A percentile compares a stretch with the other conserved stretches of the same genome.
Evolutionary conservation across 169 alveolate species (phyloP).

Genomic region (Toxoplasma gondii): DNA sequence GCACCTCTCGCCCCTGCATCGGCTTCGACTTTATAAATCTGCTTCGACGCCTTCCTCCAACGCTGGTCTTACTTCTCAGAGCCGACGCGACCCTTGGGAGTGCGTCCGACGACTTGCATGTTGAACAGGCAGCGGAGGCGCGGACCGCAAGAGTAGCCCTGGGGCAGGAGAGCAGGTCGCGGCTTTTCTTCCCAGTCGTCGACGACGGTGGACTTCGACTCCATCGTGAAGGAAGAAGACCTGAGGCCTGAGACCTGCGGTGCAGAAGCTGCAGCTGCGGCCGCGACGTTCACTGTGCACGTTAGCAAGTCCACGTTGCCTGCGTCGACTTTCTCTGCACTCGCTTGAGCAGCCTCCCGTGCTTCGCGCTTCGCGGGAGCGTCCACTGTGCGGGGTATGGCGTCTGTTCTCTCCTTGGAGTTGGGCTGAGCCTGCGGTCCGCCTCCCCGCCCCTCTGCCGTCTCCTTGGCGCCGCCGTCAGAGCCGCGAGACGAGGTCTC

Average conservation of each 20-base stretch:
- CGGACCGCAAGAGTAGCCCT: conserved; percentile 18
- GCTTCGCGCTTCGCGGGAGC: neutral
- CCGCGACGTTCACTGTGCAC: neutral
- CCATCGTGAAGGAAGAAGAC: neutral
- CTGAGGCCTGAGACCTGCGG: neutral
- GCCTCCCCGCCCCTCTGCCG: neutral
- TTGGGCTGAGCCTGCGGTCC: neutral
- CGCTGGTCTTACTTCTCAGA: neutral
- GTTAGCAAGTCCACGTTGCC: neutral
- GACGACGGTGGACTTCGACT: neutral
- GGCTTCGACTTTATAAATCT: neutral
- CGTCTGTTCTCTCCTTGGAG: neutral
- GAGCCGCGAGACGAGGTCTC: neutral
- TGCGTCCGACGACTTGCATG: neutral
- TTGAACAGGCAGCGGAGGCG: conserved; percentile 13
- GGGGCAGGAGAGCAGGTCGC: neutral
- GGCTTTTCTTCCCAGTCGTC: neutral
- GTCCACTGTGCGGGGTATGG: neutral
- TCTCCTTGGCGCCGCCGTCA: neutral
- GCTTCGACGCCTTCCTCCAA: neutral
- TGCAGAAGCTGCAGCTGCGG: neutral
- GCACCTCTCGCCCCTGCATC: neutral
- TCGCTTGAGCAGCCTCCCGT: neutral
- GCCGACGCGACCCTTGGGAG: neutral
- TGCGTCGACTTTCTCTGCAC: neutral